phyloP scores from a whole-genome alignment of 352 stramenopile species.

The Peronospora belbahrii region DNA sequence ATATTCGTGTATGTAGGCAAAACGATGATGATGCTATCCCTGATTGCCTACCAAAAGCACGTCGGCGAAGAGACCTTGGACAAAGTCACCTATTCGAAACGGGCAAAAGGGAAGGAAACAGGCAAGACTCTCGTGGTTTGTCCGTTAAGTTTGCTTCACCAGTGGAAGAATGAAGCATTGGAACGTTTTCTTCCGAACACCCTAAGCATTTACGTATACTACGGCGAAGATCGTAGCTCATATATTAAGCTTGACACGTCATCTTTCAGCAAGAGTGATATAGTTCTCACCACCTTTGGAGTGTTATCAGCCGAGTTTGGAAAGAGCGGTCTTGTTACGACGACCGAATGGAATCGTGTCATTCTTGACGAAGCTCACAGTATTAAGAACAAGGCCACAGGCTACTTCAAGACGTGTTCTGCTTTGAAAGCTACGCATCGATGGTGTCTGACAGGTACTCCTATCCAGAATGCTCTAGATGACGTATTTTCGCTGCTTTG shows the following conservation, averaged over 20 bases:
- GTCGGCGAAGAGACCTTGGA: slow-evolving; percentile 11
- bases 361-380: slow-evolving; percentile 89
- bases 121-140: slow-evolving; percentile 77
- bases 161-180: slow-evolving; percentile 83
- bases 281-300: slow-evolving; percentile 83
- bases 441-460: slow-evolving; percentile 89
- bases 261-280: slow-evolving; percentile 36
- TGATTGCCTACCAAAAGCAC: slow-evolving; percentile 54
- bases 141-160: slow-evolving; percentile 80
- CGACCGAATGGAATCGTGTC: slow-evolving; percentile 68
- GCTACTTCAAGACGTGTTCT: slow-evolving; percentile 60
- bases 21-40: slow-evolving; percentile 75
- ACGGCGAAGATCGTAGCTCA: slow-evolving; percentile 51
- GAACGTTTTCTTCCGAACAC: slow-evolving; percentile 49
- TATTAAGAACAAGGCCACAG: slow-evolving; percentile 85
- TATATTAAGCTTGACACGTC: slow-evolving; percentile 1
- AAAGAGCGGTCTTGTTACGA: slow-evolving; percentile 34
- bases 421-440: slow-evolving; percentile 49
- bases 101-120: slow-evolving; percentile 2
- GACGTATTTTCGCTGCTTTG: slow-evolving; percentile 82
- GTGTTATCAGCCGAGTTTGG: slow-evolving; percentile 66
- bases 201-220: slow-evolving; percentile 57
- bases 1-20: slow-evolving; percentile 34
- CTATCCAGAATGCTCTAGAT: slow-evolving; percentile 84
- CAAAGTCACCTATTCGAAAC: slow-evolving; percentile 1